Conservation (phyloP, 1,139 yeast species). For the Hansenula sp. region DNA sequence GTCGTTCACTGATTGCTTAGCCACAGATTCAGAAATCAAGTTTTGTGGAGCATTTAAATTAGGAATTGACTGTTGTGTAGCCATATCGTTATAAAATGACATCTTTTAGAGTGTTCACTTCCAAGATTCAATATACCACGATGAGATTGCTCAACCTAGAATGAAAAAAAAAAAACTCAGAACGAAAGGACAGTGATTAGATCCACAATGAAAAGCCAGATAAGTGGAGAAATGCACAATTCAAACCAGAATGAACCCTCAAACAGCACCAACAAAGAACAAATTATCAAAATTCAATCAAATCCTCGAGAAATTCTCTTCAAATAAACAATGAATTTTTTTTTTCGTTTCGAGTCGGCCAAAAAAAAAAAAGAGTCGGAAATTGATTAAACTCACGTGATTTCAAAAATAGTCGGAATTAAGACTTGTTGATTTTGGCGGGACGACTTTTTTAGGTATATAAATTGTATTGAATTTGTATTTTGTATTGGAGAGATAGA, state of each 20-base stretch:
- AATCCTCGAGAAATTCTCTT: too few species aligned
- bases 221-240: background rate
- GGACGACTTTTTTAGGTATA: too few species aligned
- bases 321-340: slow-evolving; percentile 1
- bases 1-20: background rate
- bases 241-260: background rate
- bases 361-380: background rate
- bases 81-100: background rate
- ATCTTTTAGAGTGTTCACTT: background rate
- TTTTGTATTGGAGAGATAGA: too few species aligned
- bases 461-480: too few species aligned
- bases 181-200: background rate
- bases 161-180: too few species aligned
- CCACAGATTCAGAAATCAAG: background rate
- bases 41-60: too few species aligned
- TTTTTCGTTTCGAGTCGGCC: background rate
- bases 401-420: background rate
- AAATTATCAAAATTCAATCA: too few species aligned
- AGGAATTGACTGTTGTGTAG: background rate
- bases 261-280: too few species aligned
- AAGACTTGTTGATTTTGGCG: too few species aligned
- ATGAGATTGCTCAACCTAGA: too few species aligned
- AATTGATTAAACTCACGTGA: background rate
- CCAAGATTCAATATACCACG: too few species aligned
- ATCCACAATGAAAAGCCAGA: background rate